Conservation (phyloP, 2,329 filamentous ascomycete species). For the Talaromyces islandicus region DNA sequence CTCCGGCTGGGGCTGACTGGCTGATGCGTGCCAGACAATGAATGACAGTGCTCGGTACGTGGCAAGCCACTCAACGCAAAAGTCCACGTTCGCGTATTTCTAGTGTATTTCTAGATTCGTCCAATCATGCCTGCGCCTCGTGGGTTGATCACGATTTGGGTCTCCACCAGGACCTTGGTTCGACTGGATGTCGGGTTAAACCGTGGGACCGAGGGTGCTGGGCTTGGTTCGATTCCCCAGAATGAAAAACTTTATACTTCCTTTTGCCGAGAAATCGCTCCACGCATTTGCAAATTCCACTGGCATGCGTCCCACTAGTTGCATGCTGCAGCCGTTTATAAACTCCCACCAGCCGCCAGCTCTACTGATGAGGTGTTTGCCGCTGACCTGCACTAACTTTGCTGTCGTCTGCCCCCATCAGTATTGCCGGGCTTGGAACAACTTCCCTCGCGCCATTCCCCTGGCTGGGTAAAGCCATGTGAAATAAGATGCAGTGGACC, state of each 20-base stretch:
- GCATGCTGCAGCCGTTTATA: neutral
- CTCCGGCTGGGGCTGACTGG: neutral
- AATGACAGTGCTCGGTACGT: neutral
- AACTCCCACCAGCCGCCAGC: neutral
- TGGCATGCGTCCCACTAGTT: neutral
- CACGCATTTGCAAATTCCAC: neutral
- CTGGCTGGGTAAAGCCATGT: constrained; percentile 2
- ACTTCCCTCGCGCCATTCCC: neutral
- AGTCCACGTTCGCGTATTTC: neutral
- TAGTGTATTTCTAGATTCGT: neutral
- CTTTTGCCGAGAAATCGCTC: neutral
- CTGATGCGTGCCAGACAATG: neutral
- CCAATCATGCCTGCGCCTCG: neutral
- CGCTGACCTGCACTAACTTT: neutral
- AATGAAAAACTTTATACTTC: neutral
- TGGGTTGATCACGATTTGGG: neutral
- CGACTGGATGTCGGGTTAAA: neutral
- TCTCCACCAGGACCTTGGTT: neutral
- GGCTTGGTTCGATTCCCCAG: neutral
- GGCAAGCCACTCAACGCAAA: neutral
- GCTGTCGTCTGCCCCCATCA: neutral
- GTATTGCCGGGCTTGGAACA: neutral
- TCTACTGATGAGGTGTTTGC: neutral
- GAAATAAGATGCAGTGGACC: constrained; percentile 8
- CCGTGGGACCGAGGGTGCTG: neutral